Base-by-base conservation (phyloP, 192 early-diverging fungal genomes). In the Ambispora gerdemannii region DNA sequence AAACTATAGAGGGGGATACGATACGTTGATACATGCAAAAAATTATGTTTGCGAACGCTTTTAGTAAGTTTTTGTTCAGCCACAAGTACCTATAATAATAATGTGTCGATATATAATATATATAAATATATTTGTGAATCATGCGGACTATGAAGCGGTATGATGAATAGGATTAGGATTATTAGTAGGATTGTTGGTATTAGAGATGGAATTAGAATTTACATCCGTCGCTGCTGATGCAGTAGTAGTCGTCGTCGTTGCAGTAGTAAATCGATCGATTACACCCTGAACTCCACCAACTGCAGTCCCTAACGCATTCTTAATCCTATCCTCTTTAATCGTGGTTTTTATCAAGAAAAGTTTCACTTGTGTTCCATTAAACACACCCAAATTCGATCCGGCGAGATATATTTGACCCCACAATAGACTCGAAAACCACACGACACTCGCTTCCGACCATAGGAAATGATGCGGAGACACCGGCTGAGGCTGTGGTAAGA, bases 381-480 rank as follows among this genome's bases (percentile, higher is more conserved):
- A 67, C 13, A 67, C 50, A 22, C 77, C 77, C 30, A 78, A 35
- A 30, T 81, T 78, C 68, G 84, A 78, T 0, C 83, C 81, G 0
- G 84, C 79, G 24, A 86, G 65, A 70, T 90, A 91, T 15, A 85
- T 81, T 43, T 88, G 84, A 24, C 90, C 88, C 90, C 88, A 90
- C 36, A 91, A 73, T 32, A 90, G 68, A 58, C 82, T 83, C 25
- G 84, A 74, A 73, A 88, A 91, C 90, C 90, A 91, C n/a, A 84
- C 81, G 4, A 87, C 75, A 36, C 89, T 67, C 15, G 86, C 87
- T 38, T 82, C 84, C 53, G 81, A 78, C 75, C 88, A 87, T 51
- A 80, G 79, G 53, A 91, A 81, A 43, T 81, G 82, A 65, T 82
- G 83, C 22, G 87, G 81, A 55, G 81, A 74, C 20, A 86, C 83